Evolutionary conservation across 129 eudicot genomes (phyloP), one percentile per base, ranked within the genome.

Genomic region (Centella asiatica): DNA sequence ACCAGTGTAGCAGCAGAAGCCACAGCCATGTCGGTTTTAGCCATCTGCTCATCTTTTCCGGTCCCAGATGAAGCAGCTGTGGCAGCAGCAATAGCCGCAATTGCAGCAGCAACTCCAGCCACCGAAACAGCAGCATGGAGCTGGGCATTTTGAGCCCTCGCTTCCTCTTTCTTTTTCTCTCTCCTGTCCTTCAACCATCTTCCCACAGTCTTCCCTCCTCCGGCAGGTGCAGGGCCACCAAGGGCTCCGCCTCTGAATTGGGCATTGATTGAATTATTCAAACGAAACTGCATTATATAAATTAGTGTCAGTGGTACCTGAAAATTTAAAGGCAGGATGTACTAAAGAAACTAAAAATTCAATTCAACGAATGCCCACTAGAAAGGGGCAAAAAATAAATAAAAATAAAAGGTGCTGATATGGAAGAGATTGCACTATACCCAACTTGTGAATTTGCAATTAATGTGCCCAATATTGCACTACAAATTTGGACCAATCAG

Each of bases 1-100:
- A 92, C 95, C n/a, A 92, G 70, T 5, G 98, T 87, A 36, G 98
- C 98, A 3, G 98, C 98, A 55, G 98, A 92, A 12, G 98, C 98
- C 42, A 92, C 95, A 0, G 98, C 98, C 98, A 92, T 80, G 70
- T 92, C 95, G 0, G 98, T 92, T 77, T 83, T 84, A 26, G 88
- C 80, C 80, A 78, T 77, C 60, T 81, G 79, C 49, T 83, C 89
- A 8, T 90, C 95, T 67, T 90, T 90, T 23, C 89, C 74, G 3
- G 69, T 61, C 17, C 84, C 86, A 2, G 95, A 77, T 1, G 95
- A 67, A 27, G 95, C 95, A 11, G 97, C 97, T 42, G 97, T 90
- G 69, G 97, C 97, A 9, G 97, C 98, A 0, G 98, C 94, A 34
- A 92, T 84, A 1, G 98, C 98, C 0, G 98, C 98, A 66, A 92